Base-by-base conservation (phyloP, 805 yeast genomes). In the Barnettozyma botsteinii region DNA sequence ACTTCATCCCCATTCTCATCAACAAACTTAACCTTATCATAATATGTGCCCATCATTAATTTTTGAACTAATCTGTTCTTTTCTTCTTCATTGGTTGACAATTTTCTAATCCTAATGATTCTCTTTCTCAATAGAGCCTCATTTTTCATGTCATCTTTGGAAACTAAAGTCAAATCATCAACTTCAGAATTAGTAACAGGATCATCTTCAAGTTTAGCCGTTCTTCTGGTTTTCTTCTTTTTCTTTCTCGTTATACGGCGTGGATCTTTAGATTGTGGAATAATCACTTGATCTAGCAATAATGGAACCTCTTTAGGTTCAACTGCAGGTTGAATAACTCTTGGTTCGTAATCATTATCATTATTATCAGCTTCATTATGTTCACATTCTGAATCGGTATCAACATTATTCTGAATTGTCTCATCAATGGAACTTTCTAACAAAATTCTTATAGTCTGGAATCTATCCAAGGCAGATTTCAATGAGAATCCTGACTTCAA, bases 41-140 rank as follows among this genome's bases (percentile, higher is more conserved):
- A 70, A 44, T 75, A 77, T 33, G 83, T 75, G 7, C 81, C 77
- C 74, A 81, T 78, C 87, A 81, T 81, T 38, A 81, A 60, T 45
- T 72, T 67, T 32, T 83, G 84, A 14, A 79, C 76, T 42, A 81
- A 40, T 33, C 52, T 45, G 30, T 48, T 53, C 40, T 55, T 53
- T 5, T 48, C 48, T 10, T 37, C 49, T 17, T 56, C 60, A n/a
- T 42, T 20, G 5, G 47, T 41, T 4, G 48, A 44, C 4, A 55
- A 37, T 18, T 43, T 43, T 36, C 55, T 47, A 23, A 56, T 56
- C 35, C 43, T 74, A 69, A 59, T 67, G 65, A 78, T 77, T 52
- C 73, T 65, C 22, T 54, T 52, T 49, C 84, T 64, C 42, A 78
- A 56, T 29, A 67, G 56, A 12, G 33, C 9, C 33, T 55, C 57